Conservation (phyloP, 805 yeast genomes). For the Komagataella populi region DNA sequence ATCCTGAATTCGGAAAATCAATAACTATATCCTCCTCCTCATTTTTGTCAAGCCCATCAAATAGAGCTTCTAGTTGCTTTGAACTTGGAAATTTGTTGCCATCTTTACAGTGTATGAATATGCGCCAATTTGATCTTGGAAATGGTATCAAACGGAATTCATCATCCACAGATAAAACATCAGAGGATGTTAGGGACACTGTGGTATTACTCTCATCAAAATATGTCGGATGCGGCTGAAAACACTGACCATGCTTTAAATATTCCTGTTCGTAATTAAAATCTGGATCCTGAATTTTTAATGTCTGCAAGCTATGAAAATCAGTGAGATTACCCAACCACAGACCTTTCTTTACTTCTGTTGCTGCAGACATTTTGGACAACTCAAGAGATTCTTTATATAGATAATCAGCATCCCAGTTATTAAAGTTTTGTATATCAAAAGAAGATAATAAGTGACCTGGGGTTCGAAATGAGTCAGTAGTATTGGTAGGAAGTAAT, state of each 20-base stretch:
- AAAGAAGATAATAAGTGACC: conserved; percentile 17
- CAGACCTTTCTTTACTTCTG: conserved; percentile 36
- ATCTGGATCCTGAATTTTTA: conserved; percentile 13
- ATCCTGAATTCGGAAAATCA: conserved; percentile 79
- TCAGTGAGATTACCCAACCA: conserved; percentile 85
- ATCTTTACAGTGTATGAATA: conserved; percentile 46
- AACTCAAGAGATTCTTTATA: conserved; percentile 75
- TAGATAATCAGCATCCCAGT: conserved; percentile 58
- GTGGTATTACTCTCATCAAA: conserved; percentile 39
- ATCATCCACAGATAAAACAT: conserved; percentile 3
- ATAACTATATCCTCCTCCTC: conserved; percentile 17
- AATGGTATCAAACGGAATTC: conserved; percentile 24
- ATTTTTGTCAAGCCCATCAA: conserved; percentile 5
- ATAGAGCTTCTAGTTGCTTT: conserved; percentile 17
- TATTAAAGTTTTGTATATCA: conserved; percentile 30
- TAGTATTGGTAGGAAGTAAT: not conserved
- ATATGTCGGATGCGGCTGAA: conserved; percentile 22
- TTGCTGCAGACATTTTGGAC: conserved; percentile 70
- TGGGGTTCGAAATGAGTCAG: not conserved
- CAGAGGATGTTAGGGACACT: conserved; percentile 22
- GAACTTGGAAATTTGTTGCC: conserved; percentile 40
- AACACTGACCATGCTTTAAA: not conserved
- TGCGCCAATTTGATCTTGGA: conserved; percentile 40
- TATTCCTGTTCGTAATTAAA: not conserved
- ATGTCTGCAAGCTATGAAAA: conserved; percentile 23